A percentile compares a stretch with the other conserved stretches of the same genome.
phyloP scores from a whole-genome alignment of 73 alveolate species.

The Chromera velia region DNA sequence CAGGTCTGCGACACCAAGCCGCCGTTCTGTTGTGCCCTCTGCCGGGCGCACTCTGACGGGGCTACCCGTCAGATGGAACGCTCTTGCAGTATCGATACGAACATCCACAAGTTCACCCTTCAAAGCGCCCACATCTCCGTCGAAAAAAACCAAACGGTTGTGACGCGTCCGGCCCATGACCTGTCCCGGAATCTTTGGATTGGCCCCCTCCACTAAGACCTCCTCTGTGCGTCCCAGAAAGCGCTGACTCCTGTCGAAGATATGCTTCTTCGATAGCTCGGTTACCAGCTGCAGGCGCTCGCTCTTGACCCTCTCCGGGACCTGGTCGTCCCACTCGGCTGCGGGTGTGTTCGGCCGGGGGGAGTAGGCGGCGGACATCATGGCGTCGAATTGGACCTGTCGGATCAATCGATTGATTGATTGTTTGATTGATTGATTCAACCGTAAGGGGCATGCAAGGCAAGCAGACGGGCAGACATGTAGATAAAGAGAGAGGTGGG shows the following conservation, averaged over 20 bases:
- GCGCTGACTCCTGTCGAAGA: background rate
- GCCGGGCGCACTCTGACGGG: background rate
- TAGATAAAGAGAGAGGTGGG: conserved; percentile 18
- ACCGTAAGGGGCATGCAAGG: background rate
- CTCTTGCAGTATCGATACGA: background rate
- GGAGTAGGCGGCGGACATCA: background rate
- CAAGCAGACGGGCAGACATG: background rate
- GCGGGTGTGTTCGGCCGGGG: conserved; percentile 31
- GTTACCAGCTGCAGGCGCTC: background rate
- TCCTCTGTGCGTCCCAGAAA: background rate
- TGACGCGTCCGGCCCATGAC: background rate
- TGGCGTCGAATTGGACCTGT: background rate
- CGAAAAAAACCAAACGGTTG: background rate
- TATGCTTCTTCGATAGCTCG: background rate
- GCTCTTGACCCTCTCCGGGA: conserved; percentile 6
- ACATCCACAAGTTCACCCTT: background rate
- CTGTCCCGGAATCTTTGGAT: background rate
- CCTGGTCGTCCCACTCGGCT: conserved; percentile 12
- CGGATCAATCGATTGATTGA: background rate
- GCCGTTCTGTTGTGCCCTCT: background rate
- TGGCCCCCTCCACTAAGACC: background rate
- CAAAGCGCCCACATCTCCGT: background rate
- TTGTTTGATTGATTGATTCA: background rate
- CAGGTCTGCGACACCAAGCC: background rate
- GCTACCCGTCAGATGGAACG: background rate